Evolutionary conservation across 345 rosid species (phyloP).

Genomic region (Carallia brachiata): DNA sequence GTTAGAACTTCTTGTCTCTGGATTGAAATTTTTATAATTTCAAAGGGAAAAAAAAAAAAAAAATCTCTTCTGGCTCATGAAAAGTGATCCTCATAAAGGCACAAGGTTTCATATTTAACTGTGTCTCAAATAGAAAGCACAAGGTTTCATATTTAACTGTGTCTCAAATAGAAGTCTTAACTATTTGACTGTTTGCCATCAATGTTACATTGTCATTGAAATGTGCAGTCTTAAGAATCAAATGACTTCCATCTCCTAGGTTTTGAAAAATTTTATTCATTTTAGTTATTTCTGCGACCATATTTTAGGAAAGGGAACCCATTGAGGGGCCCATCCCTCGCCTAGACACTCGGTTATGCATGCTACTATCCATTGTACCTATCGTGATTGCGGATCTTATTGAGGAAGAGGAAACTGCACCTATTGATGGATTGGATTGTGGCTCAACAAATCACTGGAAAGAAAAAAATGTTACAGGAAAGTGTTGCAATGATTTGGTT

Average conservation of each 20-base stretch:
- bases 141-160: neutral
- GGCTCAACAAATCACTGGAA: constrained; percentile 47
- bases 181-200: neutral
- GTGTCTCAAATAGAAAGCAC: neutral
- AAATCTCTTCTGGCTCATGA: too few relatives aligned
- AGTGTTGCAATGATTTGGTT: constrained; percentile 63
- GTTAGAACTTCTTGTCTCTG: constrained; percentile 22
- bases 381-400: constrained; percentile 72
- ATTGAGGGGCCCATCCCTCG: constrained; percentile 94
- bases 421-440: constrained; percentile 50
- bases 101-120: neutral
- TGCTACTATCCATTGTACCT: constrained; percentile 73
- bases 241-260: neutral
- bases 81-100: too few relatives aligned
- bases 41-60: neutral
- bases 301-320: constrained; percentile 77
- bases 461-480: constrained; percentile 53
- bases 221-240: neutral
- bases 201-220: neutral
- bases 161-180: neutral
- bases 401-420: constrained; percentile 84
- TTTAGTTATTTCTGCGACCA: neutral
- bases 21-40: neutral
- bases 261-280: neutral
- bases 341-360: constrained; percentile 75